These are phyloP conservation scores for Sarcodon aspratus DNA, from an alignment of 768 basidiomycete genomes.

Conservation along the genomic window DNA sequence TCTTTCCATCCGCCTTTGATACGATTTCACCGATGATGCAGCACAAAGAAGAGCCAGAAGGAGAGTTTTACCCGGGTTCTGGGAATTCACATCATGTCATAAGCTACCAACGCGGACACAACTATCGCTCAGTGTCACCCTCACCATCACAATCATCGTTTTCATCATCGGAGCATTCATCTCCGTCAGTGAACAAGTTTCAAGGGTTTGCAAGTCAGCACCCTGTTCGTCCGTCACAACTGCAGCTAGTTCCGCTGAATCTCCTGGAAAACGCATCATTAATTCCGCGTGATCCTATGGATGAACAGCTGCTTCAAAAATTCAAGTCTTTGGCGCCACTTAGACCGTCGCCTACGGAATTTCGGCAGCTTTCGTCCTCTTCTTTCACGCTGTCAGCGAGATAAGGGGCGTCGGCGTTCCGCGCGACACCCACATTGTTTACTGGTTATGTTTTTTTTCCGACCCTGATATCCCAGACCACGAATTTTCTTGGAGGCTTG, in stretches of 20 bases:
- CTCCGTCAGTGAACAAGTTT: slow-evolving; percentile 6
- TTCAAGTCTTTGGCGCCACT: slow-evolving; percentile 17
- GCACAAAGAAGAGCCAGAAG: background rate
- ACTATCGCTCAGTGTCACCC: slow-evolving; percentile 15
- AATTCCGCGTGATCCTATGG: slow-evolving; percentile 47
- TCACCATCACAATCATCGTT: slow-evolving; percentile 13
- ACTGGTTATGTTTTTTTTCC: too few species aligned
- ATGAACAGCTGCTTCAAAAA: slow-evolving; percentile 51
- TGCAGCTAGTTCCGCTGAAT: slow-evolving; percentile 47
- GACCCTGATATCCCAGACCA: too few species aligned
- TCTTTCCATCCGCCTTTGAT: slow-evolving; percentile 7
- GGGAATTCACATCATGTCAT: slow-evolving; percentile 2
- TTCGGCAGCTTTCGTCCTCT: background rate
- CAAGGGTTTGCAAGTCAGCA: background rate
- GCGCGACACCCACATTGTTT: too few species aligned
- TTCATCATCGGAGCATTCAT: slow-evolving; percentile 9
- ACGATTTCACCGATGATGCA: background rate
- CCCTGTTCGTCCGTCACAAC: slow-evolving; percentile 1
- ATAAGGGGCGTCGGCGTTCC: too few species aligned
- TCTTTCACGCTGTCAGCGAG: background rate
- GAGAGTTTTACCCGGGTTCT: too few species aligned
- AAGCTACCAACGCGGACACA: background rate
- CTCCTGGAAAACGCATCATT: slow-evolving; percentile 45
- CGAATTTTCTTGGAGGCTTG: too few species aligned
- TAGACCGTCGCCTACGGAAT: background rate